Conservation (phyloP, 441 rosid species). For the Mallotus japonicus region DNA sequence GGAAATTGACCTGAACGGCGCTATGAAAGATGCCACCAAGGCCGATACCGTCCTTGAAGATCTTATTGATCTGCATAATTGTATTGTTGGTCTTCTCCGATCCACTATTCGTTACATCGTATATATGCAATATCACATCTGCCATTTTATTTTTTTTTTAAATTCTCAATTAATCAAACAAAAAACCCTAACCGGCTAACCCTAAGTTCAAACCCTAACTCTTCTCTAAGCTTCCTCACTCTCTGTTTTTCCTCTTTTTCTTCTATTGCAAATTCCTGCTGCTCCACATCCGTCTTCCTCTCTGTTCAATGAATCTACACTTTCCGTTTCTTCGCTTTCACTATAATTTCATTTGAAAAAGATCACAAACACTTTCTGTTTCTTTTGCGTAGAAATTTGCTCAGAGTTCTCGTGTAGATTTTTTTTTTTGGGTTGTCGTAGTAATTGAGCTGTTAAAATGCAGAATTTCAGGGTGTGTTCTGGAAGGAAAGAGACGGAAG, state of each 20-base stretch:
- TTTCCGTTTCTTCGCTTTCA: too few relatives aligned
- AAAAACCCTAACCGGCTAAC: too few relatives aligned
- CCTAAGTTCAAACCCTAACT: too few relatives aligned
- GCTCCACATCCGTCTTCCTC: slow-evolving; percentile 6
- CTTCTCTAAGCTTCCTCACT: slow-evolving; percentile 5
- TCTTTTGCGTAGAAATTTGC: too few relatives aligned
- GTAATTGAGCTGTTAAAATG: not conserved
- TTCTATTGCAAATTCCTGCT: not conserved
- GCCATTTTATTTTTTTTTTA: slow-evolving; percentile 30
- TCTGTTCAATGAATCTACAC: not conserved
- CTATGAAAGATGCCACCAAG: slow-evolving; percentile 97
- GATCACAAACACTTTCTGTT: not conserved
- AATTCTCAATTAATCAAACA: too few relatives aligned
- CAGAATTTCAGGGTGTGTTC: not conserved
- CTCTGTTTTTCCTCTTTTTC: not conserved
- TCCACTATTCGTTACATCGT: slow-evolving; percentile 97
- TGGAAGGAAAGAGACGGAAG: too few relatives aligned
- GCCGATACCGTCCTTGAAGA: slow-evolving; percentile 95
- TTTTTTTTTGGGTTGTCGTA: not conserved
- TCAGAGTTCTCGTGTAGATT: not conserved
- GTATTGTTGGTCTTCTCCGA: slow-evolving; percentile 95
- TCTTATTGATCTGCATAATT: slow-evolving; percentile 82
- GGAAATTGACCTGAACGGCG: slow-evolving; percentile 72
- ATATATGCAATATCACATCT: slow-evolving; percentile 82
- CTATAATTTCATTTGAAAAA: too few relatives aligned